Conservation (phyloP, 441 rosid species). For the Dalechampia spathulata region DNA sequence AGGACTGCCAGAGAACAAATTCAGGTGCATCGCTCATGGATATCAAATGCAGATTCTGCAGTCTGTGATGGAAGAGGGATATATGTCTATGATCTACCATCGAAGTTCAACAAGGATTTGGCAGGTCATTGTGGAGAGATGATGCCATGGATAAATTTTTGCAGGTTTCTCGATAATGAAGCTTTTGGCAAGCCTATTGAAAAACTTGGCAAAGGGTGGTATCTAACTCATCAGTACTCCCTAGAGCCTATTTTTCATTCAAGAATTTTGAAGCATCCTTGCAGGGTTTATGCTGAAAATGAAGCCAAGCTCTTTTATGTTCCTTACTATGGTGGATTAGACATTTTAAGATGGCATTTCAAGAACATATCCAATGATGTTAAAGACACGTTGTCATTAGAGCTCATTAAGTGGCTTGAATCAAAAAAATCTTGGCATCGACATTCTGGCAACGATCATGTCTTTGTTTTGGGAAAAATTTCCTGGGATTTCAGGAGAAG, state of each 20-base stretch:
- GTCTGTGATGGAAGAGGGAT: conserved; percentile 55
- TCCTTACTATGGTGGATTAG: conserved; percentile 74
- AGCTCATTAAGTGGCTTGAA: conserved; percentile 65
- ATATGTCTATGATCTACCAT: conserved; percentile 67
- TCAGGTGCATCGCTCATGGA: conserved; percentile 63
- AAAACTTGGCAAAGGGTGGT: conserved; percentile 61
- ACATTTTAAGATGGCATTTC: conserved; percentile 89
- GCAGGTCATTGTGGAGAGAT: conserved; percentile 69
- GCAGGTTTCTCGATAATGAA: conserved; percentile 41
- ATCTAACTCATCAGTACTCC: conserved; percentile 63
- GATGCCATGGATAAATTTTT: conserved; percentile 66
- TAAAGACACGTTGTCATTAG: conserved; percentile 48
- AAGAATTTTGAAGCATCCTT: conserved; percentile 62
- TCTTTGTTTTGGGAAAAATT: conserved; percentile 65
- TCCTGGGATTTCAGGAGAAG: conserved; percentile 87
- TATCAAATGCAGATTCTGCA: conserved; percentile 15
- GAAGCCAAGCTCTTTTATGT: conserved; percentile 76
- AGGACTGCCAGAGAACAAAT: conserved; percentile 37
- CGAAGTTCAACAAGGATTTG: conserved; percentile 75
- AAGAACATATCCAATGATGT: conserved; percentile 66
- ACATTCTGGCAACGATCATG: conserved; percentile 72
- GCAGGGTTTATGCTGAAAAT: conserved; percentile 57
- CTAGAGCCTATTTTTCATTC: conserved; percentile 77
- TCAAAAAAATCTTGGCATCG: conserved; percentile 44
- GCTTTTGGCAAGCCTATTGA: conserved; percentile 50